phyloP scores from a whole-genome alignment of 1,139 yeast species.

The Candida sp. region DNA sequence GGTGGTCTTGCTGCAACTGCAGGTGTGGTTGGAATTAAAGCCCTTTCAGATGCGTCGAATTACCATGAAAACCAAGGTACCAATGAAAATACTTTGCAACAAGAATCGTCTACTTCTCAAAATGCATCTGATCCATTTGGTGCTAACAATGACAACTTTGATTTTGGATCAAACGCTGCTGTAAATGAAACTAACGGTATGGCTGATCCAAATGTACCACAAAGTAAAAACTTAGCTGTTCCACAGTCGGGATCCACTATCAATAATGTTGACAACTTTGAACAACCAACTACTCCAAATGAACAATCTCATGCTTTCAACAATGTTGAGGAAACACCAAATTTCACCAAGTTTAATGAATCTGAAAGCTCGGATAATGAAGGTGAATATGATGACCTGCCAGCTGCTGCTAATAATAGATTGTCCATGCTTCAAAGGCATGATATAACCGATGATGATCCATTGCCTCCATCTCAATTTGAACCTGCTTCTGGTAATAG shows the following conservation, averaged over 20 bases:
- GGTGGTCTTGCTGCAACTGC: constrained; percentile 9
- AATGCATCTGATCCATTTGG: constrained; percentile 3
- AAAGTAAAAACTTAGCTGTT: constrained; percentile 1
- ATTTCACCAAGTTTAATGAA: constrained; percentile 22
- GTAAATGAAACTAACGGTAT: neutral
- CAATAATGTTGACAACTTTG: constrained; percentile 4
- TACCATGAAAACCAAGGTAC: neutral
- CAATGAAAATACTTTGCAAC: neutral
- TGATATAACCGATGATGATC: constrained; percentile 15
- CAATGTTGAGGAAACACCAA: constrained; percentile 19
- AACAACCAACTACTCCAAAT: constrained; percentile 7
- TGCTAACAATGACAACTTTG: neutral
- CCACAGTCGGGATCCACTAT: constrained; percentile 1
- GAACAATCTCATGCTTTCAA: constrained; percentile 4
- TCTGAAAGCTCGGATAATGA: constrained; percentile 23
- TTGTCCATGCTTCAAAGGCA: constrained; percentile 33
- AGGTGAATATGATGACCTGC: constrained; percentile 10
- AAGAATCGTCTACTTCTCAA: neutral
- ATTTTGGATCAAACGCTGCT: neutral
- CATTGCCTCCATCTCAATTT: neutral
- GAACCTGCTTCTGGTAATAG: neutral
- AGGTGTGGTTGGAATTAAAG: constrained; percentile 1
- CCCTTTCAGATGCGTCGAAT: neutral
- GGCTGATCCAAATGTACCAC: neutral
- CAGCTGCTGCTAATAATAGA: constrained; percentile 3